These are phyloP conservation scores for Trichocomaceae sp. DNA, from an alignment of 2,329 filamentous ascomycete species.

Conservation along the genomic window DNA sequence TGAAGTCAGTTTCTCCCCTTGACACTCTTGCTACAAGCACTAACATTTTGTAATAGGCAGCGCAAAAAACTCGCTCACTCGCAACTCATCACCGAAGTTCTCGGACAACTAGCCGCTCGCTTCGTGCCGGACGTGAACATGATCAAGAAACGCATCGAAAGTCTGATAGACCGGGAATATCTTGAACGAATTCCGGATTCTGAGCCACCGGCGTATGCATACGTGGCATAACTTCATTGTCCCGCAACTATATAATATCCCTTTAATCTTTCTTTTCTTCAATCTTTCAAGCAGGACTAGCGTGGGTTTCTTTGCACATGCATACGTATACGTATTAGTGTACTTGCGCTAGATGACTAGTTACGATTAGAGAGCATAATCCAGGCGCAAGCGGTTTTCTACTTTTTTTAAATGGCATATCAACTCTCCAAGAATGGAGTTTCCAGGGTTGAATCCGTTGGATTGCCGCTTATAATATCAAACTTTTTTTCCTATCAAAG, in stretches of 20 bases:
- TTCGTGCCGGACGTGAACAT: slow-evolving; percentile 48
- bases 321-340: neutral
- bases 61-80: slow-evolving; percentile 44
- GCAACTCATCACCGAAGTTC: slow-evolving; percentile 46
- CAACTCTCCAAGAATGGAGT: too few relatives aligned
- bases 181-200: slow-evolving; percentile 39
- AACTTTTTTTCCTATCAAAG: too few relatives aligned
- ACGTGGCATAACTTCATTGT: slow-evolving; percentile 32
- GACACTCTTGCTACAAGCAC: slow-evolving; percentile 37
- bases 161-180: slow-evolving; percentile 49
- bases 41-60: slow-evolving; percentile 29
- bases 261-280: neutral
- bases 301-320: neutral
- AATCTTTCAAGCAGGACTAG: slow-evolving; percentile 3
- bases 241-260: neutral
- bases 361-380: slow-evolving; percentile 6
- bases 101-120: slow-evolving; percentile 42
- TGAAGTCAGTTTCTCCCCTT: slow-evolving; percentile 39
- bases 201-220: slow-evolving; percentile 41
- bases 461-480: too few relatives aligned
- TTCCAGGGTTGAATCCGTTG: too few relatives aligned
- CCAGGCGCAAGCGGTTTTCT: slow-evolving; percentile 3
- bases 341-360: neutral
- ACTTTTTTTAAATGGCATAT: neutral
- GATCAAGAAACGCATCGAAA: slow-evolving; percentile 49